These are phyloP conservation scores for Puccinia coronata DNA, from an alignment of 1,284 basidiomycete species.

Conservation along the genomic window DNA sequence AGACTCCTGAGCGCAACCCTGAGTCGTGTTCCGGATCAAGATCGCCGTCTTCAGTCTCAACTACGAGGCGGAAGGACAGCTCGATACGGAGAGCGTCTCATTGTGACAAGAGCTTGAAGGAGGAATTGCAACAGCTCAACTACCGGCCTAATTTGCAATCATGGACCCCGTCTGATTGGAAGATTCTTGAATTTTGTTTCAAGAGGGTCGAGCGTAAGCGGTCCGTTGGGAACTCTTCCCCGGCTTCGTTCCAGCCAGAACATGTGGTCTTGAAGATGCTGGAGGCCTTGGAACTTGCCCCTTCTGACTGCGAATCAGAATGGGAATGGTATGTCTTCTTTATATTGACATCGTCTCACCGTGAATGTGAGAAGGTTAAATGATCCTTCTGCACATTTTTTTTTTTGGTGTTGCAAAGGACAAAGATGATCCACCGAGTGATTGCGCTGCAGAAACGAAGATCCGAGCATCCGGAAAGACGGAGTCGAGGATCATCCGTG, in stretches of 20 bases:
- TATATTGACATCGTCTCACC: too few relatives aligned
- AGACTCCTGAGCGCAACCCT: background rate
- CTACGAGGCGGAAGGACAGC: background rate
- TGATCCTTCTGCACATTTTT: too few relatives aligned
- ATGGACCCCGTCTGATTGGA: constrained; percentile 37
- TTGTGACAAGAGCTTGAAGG: constrained; percentile 6
- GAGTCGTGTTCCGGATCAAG: background rate
- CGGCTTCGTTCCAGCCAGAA: background rate
- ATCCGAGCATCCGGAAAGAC: background rate
- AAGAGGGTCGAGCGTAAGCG: constrained; percentile 8
- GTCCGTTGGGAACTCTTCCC: background rate
- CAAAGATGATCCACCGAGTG: constrained; percentile 34
- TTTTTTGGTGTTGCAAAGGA: background rate
- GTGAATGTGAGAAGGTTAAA: background rate
- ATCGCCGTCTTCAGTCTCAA: background rate
- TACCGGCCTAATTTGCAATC: constrained; percentile 23
- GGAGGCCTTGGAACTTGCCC: constrained; percentile 3
- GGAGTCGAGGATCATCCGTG: background rate
- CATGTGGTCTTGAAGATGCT: constrained; percentile 31
- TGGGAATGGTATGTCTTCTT: constrained; percentile 37
- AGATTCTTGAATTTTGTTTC: constrained; percentile 34
- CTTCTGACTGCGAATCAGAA: constrained; percentile 24
- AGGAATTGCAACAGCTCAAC: constrained; percentile 13
- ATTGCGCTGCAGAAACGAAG: constrained; percentile 36
- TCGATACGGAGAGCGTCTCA: background rate